Evolutionary conservation across 257 asterid genomes (phyloP).

Genomic region (Rubia yunnanensis): DNA sequence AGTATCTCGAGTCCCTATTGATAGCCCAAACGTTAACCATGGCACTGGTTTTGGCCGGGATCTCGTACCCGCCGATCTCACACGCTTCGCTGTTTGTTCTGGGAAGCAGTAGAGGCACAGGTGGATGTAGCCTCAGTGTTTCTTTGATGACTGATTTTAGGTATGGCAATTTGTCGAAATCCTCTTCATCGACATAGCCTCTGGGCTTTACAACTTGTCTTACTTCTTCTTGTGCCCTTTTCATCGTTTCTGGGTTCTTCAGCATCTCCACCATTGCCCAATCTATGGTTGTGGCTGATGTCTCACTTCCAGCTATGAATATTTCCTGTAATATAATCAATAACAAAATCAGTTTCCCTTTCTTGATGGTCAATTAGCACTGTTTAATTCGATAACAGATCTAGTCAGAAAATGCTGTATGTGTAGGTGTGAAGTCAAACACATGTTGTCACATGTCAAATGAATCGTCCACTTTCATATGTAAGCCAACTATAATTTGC

Average conservation of each 20-base stretch:
- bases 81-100: background rate
- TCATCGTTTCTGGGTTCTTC: background rate
- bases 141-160: slow-evolving; percentile 3
- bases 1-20: background rate
- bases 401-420: background rate
- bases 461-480: too few relatives aligned
- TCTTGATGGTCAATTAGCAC: too few relatives aligned
- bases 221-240: slow-evolving; percentile 1
- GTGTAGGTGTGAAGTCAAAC: too few relatives aligned
- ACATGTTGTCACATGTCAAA: too few relatives aligned
- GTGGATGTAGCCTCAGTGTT: slow-evolving; percentile 3
- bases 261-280: slow-evolving; percentile 4
- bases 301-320: background rate
- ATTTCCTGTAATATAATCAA: background rate
- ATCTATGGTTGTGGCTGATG: background rate
- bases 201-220: background rate
- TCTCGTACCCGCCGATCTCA: background rate
- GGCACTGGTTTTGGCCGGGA: background rate
- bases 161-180: background rate
- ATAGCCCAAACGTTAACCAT: background rate
- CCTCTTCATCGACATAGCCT: background rate
- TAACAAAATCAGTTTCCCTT: too few relatives aligned
- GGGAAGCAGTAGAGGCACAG: background rate
- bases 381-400: too few relatives aligned
- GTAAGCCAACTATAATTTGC: too few relatives aligned